Evolutionary conservation across 1,284 basidiomycete genomes (phyloP).

Genomic region (Ganoderma leucocontextum): DNA sequence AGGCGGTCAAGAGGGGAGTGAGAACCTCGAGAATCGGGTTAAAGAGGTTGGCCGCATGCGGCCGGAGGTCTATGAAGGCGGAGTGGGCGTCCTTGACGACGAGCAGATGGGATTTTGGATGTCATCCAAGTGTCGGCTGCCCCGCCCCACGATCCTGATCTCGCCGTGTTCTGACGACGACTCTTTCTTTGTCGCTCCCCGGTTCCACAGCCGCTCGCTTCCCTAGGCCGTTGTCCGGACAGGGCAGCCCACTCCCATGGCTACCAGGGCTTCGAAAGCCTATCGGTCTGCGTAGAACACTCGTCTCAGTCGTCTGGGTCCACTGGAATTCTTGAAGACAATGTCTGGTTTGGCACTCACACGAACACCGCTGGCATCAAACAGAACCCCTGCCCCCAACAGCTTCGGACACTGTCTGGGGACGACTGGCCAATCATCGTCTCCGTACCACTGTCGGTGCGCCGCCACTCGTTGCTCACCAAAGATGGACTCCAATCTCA

Average conservation of each 20-base stretch:
- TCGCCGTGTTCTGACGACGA: conserved; percentile 6
- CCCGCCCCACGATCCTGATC: conserved; percentile 19
- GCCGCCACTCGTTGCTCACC: conserved; percentile 15
- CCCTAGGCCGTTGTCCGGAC: not conserved
- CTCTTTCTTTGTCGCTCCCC: conserved; percentile 18
- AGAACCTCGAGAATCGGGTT: conserved; percentile 25
- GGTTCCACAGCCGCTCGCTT: not conserved
- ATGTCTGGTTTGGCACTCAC: conserved; percentile 7
- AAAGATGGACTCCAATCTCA: conserved; percentile 8
- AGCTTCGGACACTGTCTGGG: not conserved
- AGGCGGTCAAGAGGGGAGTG: conserved; percentile 28
- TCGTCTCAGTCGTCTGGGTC: not conserved
- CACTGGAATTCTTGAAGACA: not conserved
- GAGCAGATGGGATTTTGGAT: conserved; percentile 26
- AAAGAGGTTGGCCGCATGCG: conserved; percentile 22
- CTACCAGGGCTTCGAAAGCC: conserved; percentile 11
- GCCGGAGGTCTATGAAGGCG: conserved; percentile 20
- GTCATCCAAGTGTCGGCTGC: conserved; percentile 7
- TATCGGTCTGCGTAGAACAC: not conserved
- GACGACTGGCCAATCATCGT: conserved; percentile 1
- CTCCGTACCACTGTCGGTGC: conserved; percentile 1
- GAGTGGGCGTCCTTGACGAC: conserved; percentile 29
- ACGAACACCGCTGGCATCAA: conserved; percentile 8
- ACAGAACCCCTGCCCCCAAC: conserved; percentile 11
- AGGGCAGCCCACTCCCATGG: conserved; percentile 14